Conservation (phyloP, 1,284 basidiomycete species). For the Gomphus bonarii region DNA sequence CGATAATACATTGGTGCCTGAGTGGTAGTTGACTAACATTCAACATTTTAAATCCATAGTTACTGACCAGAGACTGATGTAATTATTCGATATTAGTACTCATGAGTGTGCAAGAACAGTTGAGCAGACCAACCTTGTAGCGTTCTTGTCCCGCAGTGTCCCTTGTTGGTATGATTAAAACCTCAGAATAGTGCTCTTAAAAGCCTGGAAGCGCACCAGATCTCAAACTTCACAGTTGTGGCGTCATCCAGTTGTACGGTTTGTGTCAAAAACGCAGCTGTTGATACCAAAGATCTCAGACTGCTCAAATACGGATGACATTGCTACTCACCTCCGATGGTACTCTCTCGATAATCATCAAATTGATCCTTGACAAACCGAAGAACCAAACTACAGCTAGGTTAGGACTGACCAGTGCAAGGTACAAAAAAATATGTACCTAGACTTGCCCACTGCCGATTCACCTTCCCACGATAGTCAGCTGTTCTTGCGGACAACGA, state of each 20-base stretch:
- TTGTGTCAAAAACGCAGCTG: slow-evolving; percentile 94
- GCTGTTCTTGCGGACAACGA: slow-evolving; percentile 3
- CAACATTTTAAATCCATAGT: not conserved
- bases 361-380: slow-evolving; percentile 97
- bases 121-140: slow-evolving; percentile 57
- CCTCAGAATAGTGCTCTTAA: slow-evolving; percentile 1
- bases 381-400: slow-evolving; percentile 64
- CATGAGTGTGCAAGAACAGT: slow-evolving; percentile 5
- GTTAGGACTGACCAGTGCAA: slow-evolving; percentile 10
- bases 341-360: slow-evolving; percentile 92
- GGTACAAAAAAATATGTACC: slow-evolving; percentile 32
- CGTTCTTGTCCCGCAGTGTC: slow-evolving; percentile 91
- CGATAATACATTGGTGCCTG: slow-evolving; percentile 94
- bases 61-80: slow-evolving; percentile 50
- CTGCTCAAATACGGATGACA: slow-evolving; percentile 5
- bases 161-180: slow-evolving; percentile 32
- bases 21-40: not conserved
- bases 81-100: slow-evolving; percentile 16
- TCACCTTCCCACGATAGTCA: slow-evolving; percentile 50
- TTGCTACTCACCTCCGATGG: slow-evolving; percentile 58
- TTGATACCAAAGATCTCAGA: slow-evolving; percentile 12
- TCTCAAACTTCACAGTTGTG: slow-evolving; percentile 94
- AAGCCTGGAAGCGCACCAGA: slow-evolving; percentile 58
- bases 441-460: slow-evolving; percentile 95
- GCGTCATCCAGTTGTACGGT: slow-evolving; percentile 86